Percentiles rank a stretch among this genome's conserved stretches.
phyloP scores from a whole-genome alignment of 2,329 filamentous ascomycete genomes.

The Fusarium verticillioides region DNA sequence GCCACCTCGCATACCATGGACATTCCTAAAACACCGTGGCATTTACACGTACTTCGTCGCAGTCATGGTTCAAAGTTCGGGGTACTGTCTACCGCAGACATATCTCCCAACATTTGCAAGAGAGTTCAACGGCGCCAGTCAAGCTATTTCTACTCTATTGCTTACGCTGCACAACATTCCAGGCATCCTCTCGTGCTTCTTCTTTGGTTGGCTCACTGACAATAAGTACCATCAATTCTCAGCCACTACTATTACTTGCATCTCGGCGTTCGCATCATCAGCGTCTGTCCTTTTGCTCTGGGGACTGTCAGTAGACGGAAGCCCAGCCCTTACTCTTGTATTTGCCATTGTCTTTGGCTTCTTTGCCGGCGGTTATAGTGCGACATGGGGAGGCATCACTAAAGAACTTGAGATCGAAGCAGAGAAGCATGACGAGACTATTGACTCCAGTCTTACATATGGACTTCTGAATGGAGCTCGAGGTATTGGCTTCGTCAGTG shows the following conservation, averaged over 20 bases:
- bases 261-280: not conserved
- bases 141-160: not conserved
- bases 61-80: not conserved
- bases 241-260: not conserved
- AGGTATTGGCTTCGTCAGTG: not conserved
- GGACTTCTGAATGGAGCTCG: not conserved
- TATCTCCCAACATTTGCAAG: not conserved
- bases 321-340: not conserved
- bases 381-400: not conserved
- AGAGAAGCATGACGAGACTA: not conserved
- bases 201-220: constrained; percentile 1
- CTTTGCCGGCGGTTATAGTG: not conserved
- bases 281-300: not conserved
- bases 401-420: not conserved
- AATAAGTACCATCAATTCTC: constrained; percentile 1
- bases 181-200: not conserved
- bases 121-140: not conserved
- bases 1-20: not conserved
- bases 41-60: not conserved
- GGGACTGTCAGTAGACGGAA: not conserved
- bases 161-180: not conserved
- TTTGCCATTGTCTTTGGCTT: not conserved
- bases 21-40: not conserved
- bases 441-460: not conserved
- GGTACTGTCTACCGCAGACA: not conserved